phyloP scores from a whole-genome alignment of 2,329 filamentous ascomycete genomes.

The Sarocladiaceae sp. region DNA sequence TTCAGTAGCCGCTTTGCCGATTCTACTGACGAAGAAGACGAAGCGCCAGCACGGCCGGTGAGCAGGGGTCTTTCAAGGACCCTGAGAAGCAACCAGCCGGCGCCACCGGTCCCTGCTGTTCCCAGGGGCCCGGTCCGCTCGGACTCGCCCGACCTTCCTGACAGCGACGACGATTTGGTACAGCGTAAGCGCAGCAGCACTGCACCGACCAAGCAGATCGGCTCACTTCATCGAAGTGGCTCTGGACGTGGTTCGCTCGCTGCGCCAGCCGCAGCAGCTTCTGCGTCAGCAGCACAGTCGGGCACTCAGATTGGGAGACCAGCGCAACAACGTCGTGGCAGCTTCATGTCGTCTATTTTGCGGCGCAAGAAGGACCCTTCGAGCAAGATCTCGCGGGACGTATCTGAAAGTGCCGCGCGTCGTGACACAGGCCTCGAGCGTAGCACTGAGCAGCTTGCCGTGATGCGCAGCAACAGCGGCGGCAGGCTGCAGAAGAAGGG shows the following conservation, averaged over 20 bases:
- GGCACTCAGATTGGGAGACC: constrained; percentile 18
- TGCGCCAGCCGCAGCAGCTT: constrained; percentile 15
- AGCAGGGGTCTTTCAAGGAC: constrained; percentile 24
- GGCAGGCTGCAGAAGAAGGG: constrained; percentile 21
- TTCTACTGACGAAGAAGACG: constrained; percentile 62
- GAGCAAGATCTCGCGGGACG: constrained; percentile 46
- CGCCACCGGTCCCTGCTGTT: constrained; percentile 26
- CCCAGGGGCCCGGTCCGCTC: constrained; percentile 31
- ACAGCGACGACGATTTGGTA: constrained; percentile 46
- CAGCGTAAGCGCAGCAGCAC: constrained; percentile 14
- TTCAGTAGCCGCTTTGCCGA: constrained; percentile 61
- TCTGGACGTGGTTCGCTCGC: constrained; percentile 33
- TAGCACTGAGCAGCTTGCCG: constrained; percentile 44
- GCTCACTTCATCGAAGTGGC: constrained; percentile 31
- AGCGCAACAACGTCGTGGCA: constrained; percentile 34
- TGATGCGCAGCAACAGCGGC: constrained; percentile 31
- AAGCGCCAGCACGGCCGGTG: constrained; percentile 12
- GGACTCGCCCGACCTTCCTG: constrained; percentile 54
- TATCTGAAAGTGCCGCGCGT: constrained; percentile 51
- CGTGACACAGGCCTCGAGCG: constrained; percentile 58
- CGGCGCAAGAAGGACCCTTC: constrained; percentile 51
- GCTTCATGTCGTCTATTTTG: constrained; percentile 51
- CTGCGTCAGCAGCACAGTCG: constrained; percentile 9
- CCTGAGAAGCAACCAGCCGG: constrained; percentile 21
- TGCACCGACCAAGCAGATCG: constrained; percentile 9